Evolutionary conservation across 192 early-diverging fungal genomes (phyloP).

Genomic region (Entophlyctis luteolus): DNA sequence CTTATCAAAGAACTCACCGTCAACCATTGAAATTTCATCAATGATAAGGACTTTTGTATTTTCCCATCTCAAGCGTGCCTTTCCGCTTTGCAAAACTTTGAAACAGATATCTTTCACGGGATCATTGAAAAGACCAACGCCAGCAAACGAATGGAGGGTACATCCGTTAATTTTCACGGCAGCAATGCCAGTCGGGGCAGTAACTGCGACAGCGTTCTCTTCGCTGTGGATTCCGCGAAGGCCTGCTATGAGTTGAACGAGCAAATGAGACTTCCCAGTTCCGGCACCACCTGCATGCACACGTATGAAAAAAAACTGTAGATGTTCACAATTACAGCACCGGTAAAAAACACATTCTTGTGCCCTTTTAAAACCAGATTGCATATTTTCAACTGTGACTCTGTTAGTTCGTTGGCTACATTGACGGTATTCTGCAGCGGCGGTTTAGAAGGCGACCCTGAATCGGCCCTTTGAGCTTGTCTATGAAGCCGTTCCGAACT

Average conservation of each 20-base stretch:
- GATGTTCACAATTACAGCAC: too few relatives aligned
- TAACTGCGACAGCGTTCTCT: neutral
- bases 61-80: constrained; percentile 28
- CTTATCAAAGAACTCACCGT: constrained; percentile 43
- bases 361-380: neutral
- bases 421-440: too few relatives aligned
- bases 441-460: too few relatives aligned
- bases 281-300: constrained; percentile 48
- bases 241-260: constrained; percentile 35
- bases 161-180: constrained; percentile 57
- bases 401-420: too few relatives aligned
- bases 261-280: constrained; percentile 36
- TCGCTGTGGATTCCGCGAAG: constrained; percentile 6
- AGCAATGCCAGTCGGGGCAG: constrained; percentile 57
- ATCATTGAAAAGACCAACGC: neutral
- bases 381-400: neutral
- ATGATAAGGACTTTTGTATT: constrained; percentile 41
- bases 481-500: too few relatives aligned
- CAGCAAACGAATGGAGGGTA: constrained; percentile 59
- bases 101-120: neutral
- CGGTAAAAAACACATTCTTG: neutral
- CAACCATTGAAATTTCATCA: constrained; percentile 54
- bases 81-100: neutral
- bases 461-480: too few relatives aligned
- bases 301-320: too few relatives aligned